Conservation (phyloP, 176 grass and related monocot species). For the Hyparrhenia diplandra region DNA sequence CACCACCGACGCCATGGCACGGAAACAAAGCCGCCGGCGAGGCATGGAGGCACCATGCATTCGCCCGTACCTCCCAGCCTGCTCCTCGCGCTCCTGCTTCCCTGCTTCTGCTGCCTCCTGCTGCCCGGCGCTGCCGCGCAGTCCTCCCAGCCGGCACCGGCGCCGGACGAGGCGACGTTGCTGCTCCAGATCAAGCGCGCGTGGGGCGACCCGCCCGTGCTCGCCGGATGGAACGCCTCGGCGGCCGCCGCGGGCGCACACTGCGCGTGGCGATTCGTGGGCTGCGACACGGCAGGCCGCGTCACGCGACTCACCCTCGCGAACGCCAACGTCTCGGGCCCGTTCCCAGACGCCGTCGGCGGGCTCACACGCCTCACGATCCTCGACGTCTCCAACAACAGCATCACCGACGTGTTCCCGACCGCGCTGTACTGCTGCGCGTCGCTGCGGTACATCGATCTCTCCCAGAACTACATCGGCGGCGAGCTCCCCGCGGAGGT, state of each 20-base stretch:
- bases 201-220: slow-evolving; percentile 37
- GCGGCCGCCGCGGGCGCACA: neutral
- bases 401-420: slow-evolving; percentile 36
- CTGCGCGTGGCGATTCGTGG: slow-evolving; percentile 57
- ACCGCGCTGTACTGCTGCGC: slow-evolving; percentile 36
- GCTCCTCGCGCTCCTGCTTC: slow-evolving; percentile 11
- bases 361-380: slow-evolving; percentile 28
- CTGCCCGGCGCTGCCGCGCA: slow-evolving; percentile 14
- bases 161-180: slow-evolving; percentile 24
- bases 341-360: slow-evolving; percentile 48
- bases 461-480: slow-evolving; percentile 44
- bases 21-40: neutral
- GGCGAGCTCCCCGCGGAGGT: slow-evolving; percentile 50
- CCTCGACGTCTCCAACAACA: slow-evolving; percentile 56
- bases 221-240: slow-evolving; percentile 42
- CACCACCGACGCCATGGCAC: neutral
- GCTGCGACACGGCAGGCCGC: slow-evolving; percentile 28
- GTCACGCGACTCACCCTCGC: slow-evolving; percentile 36
- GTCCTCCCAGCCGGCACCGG: neutral
- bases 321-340: slow-evolving; percentile 14
- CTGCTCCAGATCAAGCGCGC: slow-evolving; percentile 52
- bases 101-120: neutral
- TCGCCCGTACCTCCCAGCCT: neutral
- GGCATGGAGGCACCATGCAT: neutral
- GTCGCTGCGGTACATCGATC: slow-evolving; percentile 35